These are phyloP conservation scores for Saccharomyces hybrid DNA, from an alignment of 1,139 yeast genomes.

Conservation along the genomic window DNA sequence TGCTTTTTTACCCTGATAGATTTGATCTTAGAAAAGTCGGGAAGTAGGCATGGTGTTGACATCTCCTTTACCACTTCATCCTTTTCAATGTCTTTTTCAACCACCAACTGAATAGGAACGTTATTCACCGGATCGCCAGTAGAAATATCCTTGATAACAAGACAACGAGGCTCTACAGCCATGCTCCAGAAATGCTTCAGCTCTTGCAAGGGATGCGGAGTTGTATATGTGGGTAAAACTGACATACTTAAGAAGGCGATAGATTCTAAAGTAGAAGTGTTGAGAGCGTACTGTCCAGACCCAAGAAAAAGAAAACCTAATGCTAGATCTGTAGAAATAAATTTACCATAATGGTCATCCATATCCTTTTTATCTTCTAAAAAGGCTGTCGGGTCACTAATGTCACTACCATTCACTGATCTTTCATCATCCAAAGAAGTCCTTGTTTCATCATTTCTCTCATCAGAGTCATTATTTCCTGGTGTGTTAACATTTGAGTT, in stretches of 20 bases:
- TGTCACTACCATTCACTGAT: not conserved
- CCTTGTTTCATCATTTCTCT: conserved; percentile 1
- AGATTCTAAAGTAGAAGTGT: conserved; percentile 35
- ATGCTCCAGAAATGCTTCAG: conserved; percentile 88
- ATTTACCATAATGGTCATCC: conserved; percentile 51
- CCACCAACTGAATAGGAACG: conserved; percentile 37
- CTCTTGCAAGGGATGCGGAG: conserved; percentile 81
- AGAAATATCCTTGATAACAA: conserved; percentile 63
- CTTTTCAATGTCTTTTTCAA: conserved; percentile 39
- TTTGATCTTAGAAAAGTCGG: conserved; percentile 45
- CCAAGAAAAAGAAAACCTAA: conserved; percentile 84
- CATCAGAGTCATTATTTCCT: conserved; percentile 5
- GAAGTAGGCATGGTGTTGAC: conserved; percentile 61
- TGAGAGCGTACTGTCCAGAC: conserved; percentile 84
- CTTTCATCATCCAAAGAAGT: not conserved
- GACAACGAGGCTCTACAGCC: conserved; percentile 73
- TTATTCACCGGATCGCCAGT: conserved; percentile 43
- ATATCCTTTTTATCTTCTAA: conserved; percentile 14
- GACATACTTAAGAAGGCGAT: conserved; percentile 57
- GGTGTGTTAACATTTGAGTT: not conserved
- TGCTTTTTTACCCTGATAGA: conserved; percentile 21
- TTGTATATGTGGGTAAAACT: conserved; percentile 60
- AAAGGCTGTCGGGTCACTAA: not conserved
- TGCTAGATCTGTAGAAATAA: conserved; percentile 74
- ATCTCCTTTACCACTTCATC: conserved; percentile 32